Evolutionary conservation across 2,329 filamentous ascomycete genomes (phyloP), one percentile per base, ranked within the genome.

Genomic region (Phyllosticta capitalensis): DNA sequence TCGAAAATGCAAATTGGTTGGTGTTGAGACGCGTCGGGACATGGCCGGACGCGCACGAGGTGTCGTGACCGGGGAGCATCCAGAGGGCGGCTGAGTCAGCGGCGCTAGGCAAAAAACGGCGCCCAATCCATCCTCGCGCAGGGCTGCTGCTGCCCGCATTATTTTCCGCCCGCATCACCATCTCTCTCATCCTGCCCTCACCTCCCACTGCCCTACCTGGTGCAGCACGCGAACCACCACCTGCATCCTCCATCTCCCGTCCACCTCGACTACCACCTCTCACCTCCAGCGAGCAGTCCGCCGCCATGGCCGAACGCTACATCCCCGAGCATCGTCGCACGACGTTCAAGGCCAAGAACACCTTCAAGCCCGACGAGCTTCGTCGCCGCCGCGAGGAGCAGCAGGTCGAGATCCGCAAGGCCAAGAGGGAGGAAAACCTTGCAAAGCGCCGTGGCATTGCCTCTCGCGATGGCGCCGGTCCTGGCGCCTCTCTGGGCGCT

Each of bases 341-440:
- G 66, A 92, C 96, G 81, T 99, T 96, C 87, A 99, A 99, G 88
- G 94, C 94, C 59, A 96, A 96, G 84, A 92, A 90, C 78, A 90
- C 90, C 71, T 97, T 99, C 83, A 96, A 96, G 85, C 92, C 92
- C 69, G 94, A 99, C 76, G 94, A 99, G 81, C 87, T 99, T 66
- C 90, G 94, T 74, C 92, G 94, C 72, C 94, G 94, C 74, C 94
- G 94, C 74, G 94, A 99, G 76, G 94, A 99, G 79, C 92, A 96
- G 78, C 94, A 97, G 80, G 94, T 99, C 66, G 94, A 99, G 81
- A 99, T 99, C 73, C 88, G 94, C 75, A 96, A 95, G 81, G 90
- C 92, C 65, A 97, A 97, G 85, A 87, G 94, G 74, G 94, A 99
- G 79, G 94, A 99, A 81, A 97, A 96, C 79, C 80, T 99, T 74